Conservation (phyloP, 805 yeast species). For the Metschnikowia proteae region DNA sequence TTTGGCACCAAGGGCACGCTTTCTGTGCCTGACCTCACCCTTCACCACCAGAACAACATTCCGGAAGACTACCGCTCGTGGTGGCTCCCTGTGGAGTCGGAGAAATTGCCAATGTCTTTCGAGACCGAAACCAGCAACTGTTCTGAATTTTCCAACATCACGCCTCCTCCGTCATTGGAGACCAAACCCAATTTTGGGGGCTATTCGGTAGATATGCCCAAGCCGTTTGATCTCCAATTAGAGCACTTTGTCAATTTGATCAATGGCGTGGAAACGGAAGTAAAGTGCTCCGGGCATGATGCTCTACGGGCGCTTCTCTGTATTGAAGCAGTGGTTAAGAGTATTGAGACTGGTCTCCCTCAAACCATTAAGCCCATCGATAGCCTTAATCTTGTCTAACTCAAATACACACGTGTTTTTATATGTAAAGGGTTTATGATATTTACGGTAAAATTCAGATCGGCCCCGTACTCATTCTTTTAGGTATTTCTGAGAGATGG, state of each 20-base stretch:
- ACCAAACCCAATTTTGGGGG: conserved; percentile 15
- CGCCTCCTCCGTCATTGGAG: conserved; percentile 34
- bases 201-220: conserved; percentile 10
- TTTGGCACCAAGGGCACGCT: conserved; percentile 39
- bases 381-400: not conserved
- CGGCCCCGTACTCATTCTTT: not conserved
- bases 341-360: conserved; percentile 31
- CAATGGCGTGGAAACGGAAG: conserved; percentile 24
- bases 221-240: conserved; percentile 39
- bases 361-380: conserved; percentile 11
- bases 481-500: conserved; percentile 20
- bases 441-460: too few species aligned
- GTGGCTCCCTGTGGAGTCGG: conserved; percentile 25
- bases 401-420: not conserved
- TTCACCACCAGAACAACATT: conserved; percentile 29
- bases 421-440: not conserved
- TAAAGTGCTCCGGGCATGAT: conserved; percentile 31
- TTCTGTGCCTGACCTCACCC: conserved; percentile 38
- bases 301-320: conserved; percentile 33
- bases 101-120: conserved; percentile 16
- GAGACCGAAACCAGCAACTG: not conserved
- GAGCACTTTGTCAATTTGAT: conserved; percentile 37
- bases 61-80: conserved; percentile 23
- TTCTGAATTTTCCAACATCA: conserved; percentile 6
- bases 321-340: conserved; percentile 32